Conservation (phyloP, 2,329 filamentous ascomycete genomes). For the Diaporthe eres region DNA sequence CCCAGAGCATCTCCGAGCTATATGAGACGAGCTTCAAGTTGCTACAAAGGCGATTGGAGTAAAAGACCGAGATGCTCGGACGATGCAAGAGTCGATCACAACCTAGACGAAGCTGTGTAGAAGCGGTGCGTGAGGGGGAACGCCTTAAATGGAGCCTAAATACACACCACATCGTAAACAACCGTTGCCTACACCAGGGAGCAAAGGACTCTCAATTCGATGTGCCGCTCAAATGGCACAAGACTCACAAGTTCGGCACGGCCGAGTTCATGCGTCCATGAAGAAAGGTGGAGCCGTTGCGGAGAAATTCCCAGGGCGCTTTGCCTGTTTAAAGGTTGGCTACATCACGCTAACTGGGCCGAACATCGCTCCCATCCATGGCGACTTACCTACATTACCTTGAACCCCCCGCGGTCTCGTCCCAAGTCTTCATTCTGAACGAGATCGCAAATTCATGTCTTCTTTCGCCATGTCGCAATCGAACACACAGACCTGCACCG, state of each 20-base stretch:
- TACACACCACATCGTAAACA: no score
- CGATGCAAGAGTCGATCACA: no score
- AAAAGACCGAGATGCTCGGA: no score
- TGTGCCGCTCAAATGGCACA: no score
- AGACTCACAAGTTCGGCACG: neutral
- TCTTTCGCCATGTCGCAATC: neutral
- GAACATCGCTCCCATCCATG: neutral
- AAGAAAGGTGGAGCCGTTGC: neutral
- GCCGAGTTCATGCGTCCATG: neutral
- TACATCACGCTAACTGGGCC: conserved; percentile 3
- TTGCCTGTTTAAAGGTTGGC: neutral
- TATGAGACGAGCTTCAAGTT: no score
- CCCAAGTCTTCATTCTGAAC: neutral
- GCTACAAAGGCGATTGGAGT: no score
- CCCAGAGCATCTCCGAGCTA: no score
- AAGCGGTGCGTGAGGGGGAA: no score
- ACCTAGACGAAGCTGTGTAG: no score
- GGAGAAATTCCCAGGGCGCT: neutral
- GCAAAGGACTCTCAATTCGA: no score
- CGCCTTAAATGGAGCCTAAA: no score
- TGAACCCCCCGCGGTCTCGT: neutral
- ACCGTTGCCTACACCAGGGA: no score
- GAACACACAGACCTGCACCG: conserved; percentile 7
- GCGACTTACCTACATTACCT: neutral
- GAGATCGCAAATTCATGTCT: neutral